Evolutionary conservation across 345 rosid genomes (phyloP).

Genomic region (rapeseed (Brassica napus)): DNA sequence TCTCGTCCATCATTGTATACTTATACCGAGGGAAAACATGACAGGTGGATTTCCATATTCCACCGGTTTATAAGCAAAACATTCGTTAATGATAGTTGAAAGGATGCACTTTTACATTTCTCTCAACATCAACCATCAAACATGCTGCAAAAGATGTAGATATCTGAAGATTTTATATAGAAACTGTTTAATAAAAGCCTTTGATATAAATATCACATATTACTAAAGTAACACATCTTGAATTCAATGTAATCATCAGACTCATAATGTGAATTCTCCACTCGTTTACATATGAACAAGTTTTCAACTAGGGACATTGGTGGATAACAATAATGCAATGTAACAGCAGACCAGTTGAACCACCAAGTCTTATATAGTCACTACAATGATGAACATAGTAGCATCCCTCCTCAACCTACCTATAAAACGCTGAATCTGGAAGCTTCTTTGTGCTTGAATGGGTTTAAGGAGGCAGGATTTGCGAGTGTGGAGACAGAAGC

Average conservation of each 20-base stretch:
- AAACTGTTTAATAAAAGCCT: not conserved
- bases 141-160: not conserved
- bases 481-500: slow-evolving; percentile 45
- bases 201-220: too few species aligned
- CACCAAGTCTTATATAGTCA: not conserved
- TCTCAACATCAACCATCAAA: not conserved
- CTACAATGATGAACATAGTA: too few species aligned
- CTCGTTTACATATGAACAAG: not conserved
- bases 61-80: slow-evolving; percentile 18
- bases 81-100: not conserved
- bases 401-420: too few species aligned
- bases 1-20: not conserved
- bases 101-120: not conserved
- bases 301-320: not conserved
- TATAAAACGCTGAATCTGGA: not conserved
- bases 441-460: slow-evolving; percentile 27
- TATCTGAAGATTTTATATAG: too few species aligned
- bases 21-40: not conserved
- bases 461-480: slow-evolving; percentile 33
- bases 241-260: not conserved
- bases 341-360: not conserved
- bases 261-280: not conserved
- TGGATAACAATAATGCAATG: not conserved
- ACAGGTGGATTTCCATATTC: not conserved
- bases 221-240: too few species aligned